These are phyloP conservation scores for Mimosa pudica DNA, from an alignment of 306 rosid species.

Conservation along the genomic window DNA sequence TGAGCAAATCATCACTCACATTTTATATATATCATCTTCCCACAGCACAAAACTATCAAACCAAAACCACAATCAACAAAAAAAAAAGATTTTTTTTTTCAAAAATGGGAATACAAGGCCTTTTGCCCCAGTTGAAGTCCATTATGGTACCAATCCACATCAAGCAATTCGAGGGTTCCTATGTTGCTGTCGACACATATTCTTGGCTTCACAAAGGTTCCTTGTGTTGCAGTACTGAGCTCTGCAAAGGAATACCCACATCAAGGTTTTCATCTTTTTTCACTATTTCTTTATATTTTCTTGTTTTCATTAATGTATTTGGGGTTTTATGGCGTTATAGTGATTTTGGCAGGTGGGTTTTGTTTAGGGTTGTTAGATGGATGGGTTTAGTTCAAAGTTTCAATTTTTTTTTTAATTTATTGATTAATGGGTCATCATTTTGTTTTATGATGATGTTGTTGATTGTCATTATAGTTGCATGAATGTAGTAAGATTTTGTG, in stretches of 20 bases:
- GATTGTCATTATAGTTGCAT: too few relatives aligned
- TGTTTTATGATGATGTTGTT: too few relatives aligned
- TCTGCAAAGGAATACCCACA: slow-evolving; percentile 81
- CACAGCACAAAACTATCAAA: not conserved
- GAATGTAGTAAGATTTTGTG: not conserved
- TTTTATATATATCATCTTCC: not conserved
- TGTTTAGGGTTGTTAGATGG: not conserved
- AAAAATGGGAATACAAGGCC: slow-evolving; percentile 89
- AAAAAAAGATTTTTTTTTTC: not conserved
- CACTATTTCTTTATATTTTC: not conserved
- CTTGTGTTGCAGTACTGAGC: slow-evolving; percentile 82
- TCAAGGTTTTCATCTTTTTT: slow-evolving; percentile 51
- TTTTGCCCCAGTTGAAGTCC: slow-evolving; percentile 81
- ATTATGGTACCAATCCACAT: slow-evolving; percentile 82
- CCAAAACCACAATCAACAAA: not conserved
- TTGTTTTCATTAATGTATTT: not conserved
- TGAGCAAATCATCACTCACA: not conserved
- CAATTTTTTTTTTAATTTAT: not conserved
- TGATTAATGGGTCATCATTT: not conserved
- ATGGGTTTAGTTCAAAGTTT: not conserved
- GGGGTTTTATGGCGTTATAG: not conserved
- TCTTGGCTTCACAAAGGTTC: slow-evolving; percentile 99
- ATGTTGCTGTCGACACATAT: slow-evolving; percentile 81
- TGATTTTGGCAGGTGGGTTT: slow-evolving; percentile 13
- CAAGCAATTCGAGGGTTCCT: slow-evolving; percentile 69